Percentiles rank a stretch among this genome's conserved stretches.
Evolutionary conservation across 2,329 filamentous ascomycete genomes (phyloP).

Genomic region (Oidium heveae): DNA sequence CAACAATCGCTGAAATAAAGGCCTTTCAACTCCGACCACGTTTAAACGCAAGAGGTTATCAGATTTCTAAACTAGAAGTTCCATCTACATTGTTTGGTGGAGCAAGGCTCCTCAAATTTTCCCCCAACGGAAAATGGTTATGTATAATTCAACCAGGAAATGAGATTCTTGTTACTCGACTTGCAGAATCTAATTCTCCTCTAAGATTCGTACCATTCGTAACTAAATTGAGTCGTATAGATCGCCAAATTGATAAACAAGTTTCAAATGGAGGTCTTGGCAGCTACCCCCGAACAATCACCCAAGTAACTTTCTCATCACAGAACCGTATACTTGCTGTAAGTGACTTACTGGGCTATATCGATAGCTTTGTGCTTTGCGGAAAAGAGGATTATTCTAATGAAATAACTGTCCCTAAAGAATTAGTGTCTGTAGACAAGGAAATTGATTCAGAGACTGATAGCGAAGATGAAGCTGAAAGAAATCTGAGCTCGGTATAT

Average conservation of each 20-base stretch:
- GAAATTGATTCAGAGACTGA: conserved; percentile 20
- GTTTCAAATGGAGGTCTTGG: conserved; percentile 39
- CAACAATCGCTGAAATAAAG: conserved; percentile 51
- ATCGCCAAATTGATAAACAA: conserved; percentile 27
- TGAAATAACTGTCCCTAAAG: conserved; percentile 14
- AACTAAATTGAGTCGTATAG: conserved; percentile 25
- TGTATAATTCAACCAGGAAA: conserved; percentile 36
- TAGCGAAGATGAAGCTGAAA: conserved; percentile 19
- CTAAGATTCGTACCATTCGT: conserved; percentile 19
- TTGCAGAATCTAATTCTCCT: conserved; percentile 15
- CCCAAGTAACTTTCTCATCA: conserved; percentile 49
- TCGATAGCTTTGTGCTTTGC: conserved; percentile 65
- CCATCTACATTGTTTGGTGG: conserved; percentile 34
- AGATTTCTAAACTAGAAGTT: conserved; percentile 44
- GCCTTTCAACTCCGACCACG: conserved; percentile 41
- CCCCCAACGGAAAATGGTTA: conserved; percentile 45
- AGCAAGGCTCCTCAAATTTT: conserved; percentile 43
- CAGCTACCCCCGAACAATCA: conserved; percentile 53
- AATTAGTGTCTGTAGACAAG: conserved; percentile 13
- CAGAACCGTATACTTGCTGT: conserved; percentile 58
- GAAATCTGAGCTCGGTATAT: conserved; percentile 22
- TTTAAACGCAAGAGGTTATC: conserved; percentile 30
- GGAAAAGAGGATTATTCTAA: conserved; percentile 25
- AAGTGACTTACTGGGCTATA: conserved; percentile 58
- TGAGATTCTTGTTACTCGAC: conserved; percentile 25